Percentiles rank a stretch among this genome's conserved stretches.
These are phyloP conservation scores for Candida frijolesensis DNA, from an alignment of 1,139 yeast species.

Conservation along the genomic window DNA sequence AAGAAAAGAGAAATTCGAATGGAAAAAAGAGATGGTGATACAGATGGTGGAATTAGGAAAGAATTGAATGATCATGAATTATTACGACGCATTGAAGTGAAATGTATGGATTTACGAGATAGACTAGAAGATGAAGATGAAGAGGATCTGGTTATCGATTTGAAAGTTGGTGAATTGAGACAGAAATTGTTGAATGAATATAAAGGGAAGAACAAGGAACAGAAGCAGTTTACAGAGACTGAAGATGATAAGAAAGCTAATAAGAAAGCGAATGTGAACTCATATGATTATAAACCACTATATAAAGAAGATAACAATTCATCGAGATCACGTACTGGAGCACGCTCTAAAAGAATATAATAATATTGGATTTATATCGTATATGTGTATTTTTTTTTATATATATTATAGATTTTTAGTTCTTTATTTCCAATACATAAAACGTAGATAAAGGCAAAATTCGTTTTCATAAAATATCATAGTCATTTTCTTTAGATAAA, in stretches of 20 bases:
- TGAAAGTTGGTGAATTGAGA: constrained; percentile 25
- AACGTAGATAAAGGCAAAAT: no score
- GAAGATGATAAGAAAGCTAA: neutral
- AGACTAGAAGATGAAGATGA: constrained; percentile 55
- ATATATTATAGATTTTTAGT: no score
- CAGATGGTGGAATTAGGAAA: constrained; percentile 20
- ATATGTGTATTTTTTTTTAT: no score
- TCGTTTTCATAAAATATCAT: neutral
- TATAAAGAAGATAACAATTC: constrained; percentile 3
- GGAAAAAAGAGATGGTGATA: constrained; percentile 9
- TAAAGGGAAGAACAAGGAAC: neutral
- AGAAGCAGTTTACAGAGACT: neutral
- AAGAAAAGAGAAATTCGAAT: constrained; percentile 11
- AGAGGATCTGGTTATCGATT: constrained; percentile 28
- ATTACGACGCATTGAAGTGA: constrained; percentile 53
- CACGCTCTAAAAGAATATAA: no score
- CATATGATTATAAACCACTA: constrained; percentile 10
- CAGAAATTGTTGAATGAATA: constrained; percentile 19
- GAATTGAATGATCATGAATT: constrained; percentile 48
- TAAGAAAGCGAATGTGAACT: neutral
- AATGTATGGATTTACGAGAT: constrained; percentile 58
- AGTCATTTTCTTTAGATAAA: neutral
- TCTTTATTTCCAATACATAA: no score
- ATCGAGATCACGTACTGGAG: neutral
- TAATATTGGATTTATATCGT: no score